Evolutionary conservation across 2,329 filamentous ascomycete species (phyloP).

Genomic region (Cadophora gregata): DNA sequence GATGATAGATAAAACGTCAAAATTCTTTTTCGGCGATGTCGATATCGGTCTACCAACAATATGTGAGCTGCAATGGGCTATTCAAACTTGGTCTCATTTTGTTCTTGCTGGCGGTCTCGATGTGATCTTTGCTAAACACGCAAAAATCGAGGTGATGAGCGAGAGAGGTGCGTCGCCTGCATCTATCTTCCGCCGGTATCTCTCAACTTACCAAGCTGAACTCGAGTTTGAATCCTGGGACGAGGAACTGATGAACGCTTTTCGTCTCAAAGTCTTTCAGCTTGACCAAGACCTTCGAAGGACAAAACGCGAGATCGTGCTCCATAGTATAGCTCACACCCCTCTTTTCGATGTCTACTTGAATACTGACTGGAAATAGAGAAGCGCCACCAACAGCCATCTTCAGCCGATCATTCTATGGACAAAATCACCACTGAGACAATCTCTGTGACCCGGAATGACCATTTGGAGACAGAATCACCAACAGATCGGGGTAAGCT

Average conservation of each 20-base stretch:
- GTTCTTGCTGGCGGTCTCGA: too few relatives aligned
- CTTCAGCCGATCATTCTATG: neutral
- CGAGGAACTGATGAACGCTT: neutral
- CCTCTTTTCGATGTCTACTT: neutral
- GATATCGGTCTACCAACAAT: too few relatives aligned
- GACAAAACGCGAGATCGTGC: neutral
- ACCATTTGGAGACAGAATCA: neutral
- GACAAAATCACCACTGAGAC: neutral
- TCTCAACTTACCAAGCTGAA: neutral
- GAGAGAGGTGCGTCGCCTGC: too few relatives aligned
- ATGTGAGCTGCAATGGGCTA: too few relatives aligned
- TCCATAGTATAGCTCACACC: neutral
- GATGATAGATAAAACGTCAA: too few relatives aligned
- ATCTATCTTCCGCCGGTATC: too few relatives aligned
- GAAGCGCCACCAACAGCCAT: neutral
- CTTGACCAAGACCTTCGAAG: neutral
- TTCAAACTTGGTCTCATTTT: too few relatives aligned
- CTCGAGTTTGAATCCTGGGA: neutral
- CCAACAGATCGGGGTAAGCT: neutral
- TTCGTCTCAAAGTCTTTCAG: neutral
- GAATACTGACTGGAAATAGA: neutral
- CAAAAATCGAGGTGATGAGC: too few relatives aligned
- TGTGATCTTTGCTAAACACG: too few relatives aligned
- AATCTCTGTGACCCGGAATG: neutral
- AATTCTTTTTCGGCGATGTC: too few relatives aligned